A percentile compares a stretch with the other conserved stretches of the same genome.
Conservation (phyloP, 1,139 yeast genomes). For the Suhomyces guaymorum region DNA sequence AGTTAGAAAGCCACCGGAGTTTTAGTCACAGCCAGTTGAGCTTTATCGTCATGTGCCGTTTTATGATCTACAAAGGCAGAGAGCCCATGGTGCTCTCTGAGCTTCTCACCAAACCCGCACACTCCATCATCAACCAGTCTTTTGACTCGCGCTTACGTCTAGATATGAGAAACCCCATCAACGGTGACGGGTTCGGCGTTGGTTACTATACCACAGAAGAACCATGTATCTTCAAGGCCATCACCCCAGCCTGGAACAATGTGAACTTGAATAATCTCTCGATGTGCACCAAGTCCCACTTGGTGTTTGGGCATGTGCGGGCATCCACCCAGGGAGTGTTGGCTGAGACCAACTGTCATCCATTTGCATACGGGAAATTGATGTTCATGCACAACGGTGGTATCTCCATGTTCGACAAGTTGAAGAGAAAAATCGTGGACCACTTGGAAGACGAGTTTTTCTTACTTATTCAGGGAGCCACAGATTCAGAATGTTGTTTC, state of each 20-base stretch:
- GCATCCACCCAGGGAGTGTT: slow-evolving; percentile 95
- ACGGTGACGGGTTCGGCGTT: slow-evolving; percentile 98
- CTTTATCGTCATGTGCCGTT: slow-evolving; percentile 46
- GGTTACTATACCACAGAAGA: slow-evolving; percentile 74
- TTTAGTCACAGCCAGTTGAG: no score
- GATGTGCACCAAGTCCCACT: slow-evolving; percentile 76
- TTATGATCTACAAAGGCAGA: slow-evolving; percentile 52
- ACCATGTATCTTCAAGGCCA: slow-evolving; percentile 87
- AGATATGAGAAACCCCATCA: slow-evolving; percentile 87
- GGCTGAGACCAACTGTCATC: slow-evolving; percentile 95
- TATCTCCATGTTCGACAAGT: slow-evolving; percentile 66
- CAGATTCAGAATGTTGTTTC: slow-evolving; percentile 95
- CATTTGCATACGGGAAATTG: slow-evolving; percentile 79
- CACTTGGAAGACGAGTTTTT: slow-evolving; percentile 81
- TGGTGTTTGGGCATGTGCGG: slow-evolving; percentile 93
- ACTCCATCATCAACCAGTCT: slow-evolving; percentile 93
- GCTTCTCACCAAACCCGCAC: slow-evolving; percentile 90
- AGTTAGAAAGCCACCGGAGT: no score
- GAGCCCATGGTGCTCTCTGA: slow-evolving; percentile 87
- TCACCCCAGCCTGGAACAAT: slow-evolving; percentile 98
- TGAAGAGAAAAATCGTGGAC: slow-evolving; percentile 70
- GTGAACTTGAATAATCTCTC: slow-evolving; percentile 83
- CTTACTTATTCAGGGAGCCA: slow-evolving; percentile 81
- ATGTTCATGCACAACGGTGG: slow-evolving; percentile 99
- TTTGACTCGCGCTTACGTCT: slow-evolving; percentile 86